Evolutionary conservation across 192 early-diverging fungal species (phyloP).

Genomic region (Oehlia diaphana): DNA sequence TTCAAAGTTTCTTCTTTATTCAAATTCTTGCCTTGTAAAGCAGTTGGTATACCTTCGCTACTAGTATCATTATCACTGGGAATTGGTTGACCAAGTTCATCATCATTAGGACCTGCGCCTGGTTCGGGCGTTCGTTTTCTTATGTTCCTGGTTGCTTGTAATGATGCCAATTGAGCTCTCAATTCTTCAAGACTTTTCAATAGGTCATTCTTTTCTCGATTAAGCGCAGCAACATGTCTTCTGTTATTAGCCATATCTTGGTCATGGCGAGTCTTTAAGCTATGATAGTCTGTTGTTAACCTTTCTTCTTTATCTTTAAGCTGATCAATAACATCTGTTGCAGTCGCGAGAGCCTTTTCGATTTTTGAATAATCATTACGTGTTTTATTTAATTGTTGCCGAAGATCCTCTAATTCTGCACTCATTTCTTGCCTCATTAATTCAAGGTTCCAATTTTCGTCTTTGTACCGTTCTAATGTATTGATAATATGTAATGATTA

Average conservation of each 20-base stretch:
- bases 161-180: constrained; percentile 21
- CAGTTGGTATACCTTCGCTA: neutral
- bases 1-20: constrained; percentile 37
- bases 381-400: constrained; percentile 44
- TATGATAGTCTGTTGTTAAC: constrained; percentile 41
- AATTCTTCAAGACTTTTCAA: constrained; percentile 59
- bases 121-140: constrained; percentile 7
- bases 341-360: constrained; percentile 47
- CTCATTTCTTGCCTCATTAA: constrained; percentile 51
- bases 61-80: neutral
- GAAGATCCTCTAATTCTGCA: constrained; percentile 43
- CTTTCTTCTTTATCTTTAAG: constrained; percentile 60
- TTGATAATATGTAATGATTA: neutral
- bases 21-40: constrained; percentile 23
- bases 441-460: constrained; percentile 58
- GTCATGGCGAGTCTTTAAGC: constrained; percentile 59
- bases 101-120: neutral
- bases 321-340: constrained; percentile 60
- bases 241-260: constrained; percentile 61
- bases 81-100: neutral
- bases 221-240: constrained; percentile 50
- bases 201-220: constrained; percentile 62
- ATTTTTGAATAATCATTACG: constrained; percentile 58
- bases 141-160: neutral
- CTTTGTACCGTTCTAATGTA: constrained; percentile 51